A percentile compares a stretch with the other conserved stretches of the same genome.
Evolutionary conservation across 2,329 filamentous ascomycete species (phyloP).

Genomic region (Kalaharituber pfeilii): DNA sequence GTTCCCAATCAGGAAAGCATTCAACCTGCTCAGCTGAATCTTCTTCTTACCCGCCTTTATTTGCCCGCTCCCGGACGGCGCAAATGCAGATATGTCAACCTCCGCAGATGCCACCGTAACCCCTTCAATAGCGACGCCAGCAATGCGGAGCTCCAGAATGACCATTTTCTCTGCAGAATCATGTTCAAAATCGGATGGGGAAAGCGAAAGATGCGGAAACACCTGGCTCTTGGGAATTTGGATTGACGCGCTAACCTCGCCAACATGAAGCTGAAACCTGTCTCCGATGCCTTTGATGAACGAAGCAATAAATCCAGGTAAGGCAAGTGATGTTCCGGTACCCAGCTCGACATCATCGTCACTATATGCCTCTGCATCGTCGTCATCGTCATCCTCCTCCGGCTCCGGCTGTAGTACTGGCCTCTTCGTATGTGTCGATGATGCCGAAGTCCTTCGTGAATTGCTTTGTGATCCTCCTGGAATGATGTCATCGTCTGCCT

Average conservation of each 20-base stretch:
- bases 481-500: background rate
- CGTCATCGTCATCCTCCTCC: background rate
- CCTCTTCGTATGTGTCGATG: background rate
- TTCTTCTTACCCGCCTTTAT: slow-evolving; percentile 16
- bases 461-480: background rate
- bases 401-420: background rate
- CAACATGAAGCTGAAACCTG: slow-evolving; percentile 48
- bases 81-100: background rate
- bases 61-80: slow-evolving; percentile 2
- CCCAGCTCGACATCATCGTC: slow-evolving; percentile 42
- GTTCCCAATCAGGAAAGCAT: slow-evolving; percentile 13
- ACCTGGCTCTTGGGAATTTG: background rate
- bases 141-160: slow-evolving; percentile 42
- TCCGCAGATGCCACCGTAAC: slow-evolving; percentile 19
- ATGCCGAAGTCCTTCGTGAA: background rate
- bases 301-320: slow-evolving; percentile 52
- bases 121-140: slow-evolving; percentile 44
- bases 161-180: slow-evolving; percentile 16
- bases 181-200: background rate
- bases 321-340: slow-evolving; percentile 51
- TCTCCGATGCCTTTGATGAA: slow-evolving; percentile 60
- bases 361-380: slow-evolving; percentile 1
- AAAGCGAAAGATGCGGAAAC: background rate
- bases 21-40: slow-evolving; percentile 14
- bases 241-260: slow-evolving; percentile 34